Percentiles rank a stretch among this genome's conserved stretches.
phyloP scores from a whole-genome alignment of 75 land plant species.

The Larix kaempferi region DNA sequence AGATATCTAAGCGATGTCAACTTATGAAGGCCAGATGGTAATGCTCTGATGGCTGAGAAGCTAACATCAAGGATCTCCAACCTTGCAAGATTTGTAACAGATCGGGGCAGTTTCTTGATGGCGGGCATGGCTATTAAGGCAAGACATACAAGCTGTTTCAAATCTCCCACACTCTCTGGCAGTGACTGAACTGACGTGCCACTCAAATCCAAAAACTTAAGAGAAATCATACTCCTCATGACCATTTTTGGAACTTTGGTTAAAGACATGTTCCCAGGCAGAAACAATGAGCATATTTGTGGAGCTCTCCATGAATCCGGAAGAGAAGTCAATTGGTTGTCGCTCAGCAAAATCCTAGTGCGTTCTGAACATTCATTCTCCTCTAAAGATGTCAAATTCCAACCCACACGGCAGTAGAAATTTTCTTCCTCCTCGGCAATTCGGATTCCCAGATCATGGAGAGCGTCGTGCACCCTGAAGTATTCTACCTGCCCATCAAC shows the following conservation, averaged over 20 bases:
- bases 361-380: neutral
- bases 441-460: conserved; percentile 4
- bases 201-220: neutral
- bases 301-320: neutral
- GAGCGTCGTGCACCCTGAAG: conserved; percentile 4
- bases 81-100: neutral
- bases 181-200: neutral
- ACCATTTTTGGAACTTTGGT: neutral
- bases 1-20: neutral
- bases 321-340: neutral
- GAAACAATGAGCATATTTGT: neutral
- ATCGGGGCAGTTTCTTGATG: neutral
- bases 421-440: conserved; percentile 4
- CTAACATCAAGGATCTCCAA: neutral
- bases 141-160: neutral
- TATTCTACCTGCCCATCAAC: neutral
- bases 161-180: neutral
- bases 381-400: neutral
- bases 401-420: neutral
- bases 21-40: neutral
- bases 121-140: neutral
- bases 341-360: neutral
- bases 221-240: neutral
- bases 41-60: neutral
- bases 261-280: neutral